Percentiles rank a stretch among this genome's conserved stretches.
Conservation (phyloP, 2,329 filamentous ascomycete species). For the Nectriaceae sp. region DNA sequence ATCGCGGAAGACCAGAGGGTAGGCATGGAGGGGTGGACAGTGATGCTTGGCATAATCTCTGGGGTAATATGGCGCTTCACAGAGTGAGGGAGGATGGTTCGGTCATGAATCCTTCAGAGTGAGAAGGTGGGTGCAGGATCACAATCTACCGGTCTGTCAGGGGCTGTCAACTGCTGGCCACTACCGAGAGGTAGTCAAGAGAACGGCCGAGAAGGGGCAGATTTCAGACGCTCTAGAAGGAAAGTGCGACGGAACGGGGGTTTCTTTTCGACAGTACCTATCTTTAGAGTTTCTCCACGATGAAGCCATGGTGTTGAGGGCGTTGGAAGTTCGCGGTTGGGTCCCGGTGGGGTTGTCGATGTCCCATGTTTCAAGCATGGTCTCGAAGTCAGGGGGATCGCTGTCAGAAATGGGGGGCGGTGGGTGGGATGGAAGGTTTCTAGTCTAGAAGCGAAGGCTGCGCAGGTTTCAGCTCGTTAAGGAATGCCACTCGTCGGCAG, state of each 20-base stretch:
- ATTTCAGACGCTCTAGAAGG: neutral
- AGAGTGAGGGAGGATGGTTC: too few species aligned
- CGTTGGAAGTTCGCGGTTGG: neutral
- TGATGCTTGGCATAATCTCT: neutral
- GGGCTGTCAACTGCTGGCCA: neutral
- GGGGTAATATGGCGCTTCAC: too few species aligned
- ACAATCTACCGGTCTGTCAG: neutral
- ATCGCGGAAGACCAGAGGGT: neutral
- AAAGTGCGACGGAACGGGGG: neutral
- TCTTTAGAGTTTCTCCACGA: neutral
- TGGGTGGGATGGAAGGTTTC: neutral
- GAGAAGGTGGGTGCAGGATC: neutral
- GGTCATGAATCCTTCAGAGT: neutral
- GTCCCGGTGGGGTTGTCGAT: neutral
- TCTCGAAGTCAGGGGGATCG: neutral
- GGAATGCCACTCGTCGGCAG: neutral
- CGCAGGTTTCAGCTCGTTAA: neutral
- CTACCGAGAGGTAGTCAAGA: neutral
- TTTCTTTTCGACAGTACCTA: neutral
- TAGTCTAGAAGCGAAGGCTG: neutral
- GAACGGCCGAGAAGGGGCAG: neutral
- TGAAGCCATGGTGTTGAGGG: neutral
- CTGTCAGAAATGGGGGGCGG: neutral
- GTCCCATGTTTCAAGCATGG: conserved; percentile 1
- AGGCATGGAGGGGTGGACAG: neutral